Percentiles rank a stretch among this genome's conserved stretches.
phyloP scores from a whole-genome alignment of 352 stramenopile genomes.

The Phytopythium vexans region DNA sequence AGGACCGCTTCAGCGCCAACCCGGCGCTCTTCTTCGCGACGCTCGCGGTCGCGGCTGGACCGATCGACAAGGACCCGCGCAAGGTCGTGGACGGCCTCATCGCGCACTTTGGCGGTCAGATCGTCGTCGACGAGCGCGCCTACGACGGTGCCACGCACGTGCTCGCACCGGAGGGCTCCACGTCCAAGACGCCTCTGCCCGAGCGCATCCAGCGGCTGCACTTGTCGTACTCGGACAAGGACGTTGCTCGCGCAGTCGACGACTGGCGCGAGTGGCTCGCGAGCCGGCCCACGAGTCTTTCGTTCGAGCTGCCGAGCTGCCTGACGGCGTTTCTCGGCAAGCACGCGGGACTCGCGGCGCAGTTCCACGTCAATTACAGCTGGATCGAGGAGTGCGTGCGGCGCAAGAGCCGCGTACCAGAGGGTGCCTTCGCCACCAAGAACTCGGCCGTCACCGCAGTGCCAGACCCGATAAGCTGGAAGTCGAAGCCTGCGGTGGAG shows the following conservation, averaged over 20 bases:
- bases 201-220: slow-evolving; percentile 41
- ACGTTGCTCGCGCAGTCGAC: slow-evolving; percentile 33
- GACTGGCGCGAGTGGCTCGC: slow-evolving; percentile 43
- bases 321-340: slow-evolving; percentile 56
- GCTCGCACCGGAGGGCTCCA: slow-evolving; percentile 50
- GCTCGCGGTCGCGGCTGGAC: slow-evolving; percentile 62
- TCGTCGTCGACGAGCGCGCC: slow-evolving; percentile 51
- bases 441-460: not conserved
- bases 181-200: slow-evolving; percentile 9
- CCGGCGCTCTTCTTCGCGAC: slow-evolving; percentile 74
- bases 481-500: slow-evolving; percentile 40
- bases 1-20: slow-evolving; percentile 76
- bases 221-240: slow-evolving; percentile 39
- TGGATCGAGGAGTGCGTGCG: slow-evolving; percentile 84
- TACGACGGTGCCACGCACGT: slow-evolving; percentile 63
- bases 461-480: slow-evolving; percentile 30
- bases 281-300: slow-evolving; percentile 12
- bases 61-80: slow-evolving; percentile 74
- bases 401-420: slow-evolving; percentile 44
- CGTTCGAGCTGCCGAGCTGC: slow-evolving; percentile 52
- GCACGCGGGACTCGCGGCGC: slow-evolving; percentile 38
- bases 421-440: slow-evolving; percentile 40
- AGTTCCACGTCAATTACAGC: slow-evolving; percentile 66
- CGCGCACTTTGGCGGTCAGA: slow-evolving; percentile 76
- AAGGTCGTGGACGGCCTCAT: slow-evolving; percentile 83